Percentiles rank a stretch among this genome's conserved stretches.
Conservation (phyloP, 2,329 filamentous ascomycete genomes). For the Ploettnerulaceae sp. region DNA sequence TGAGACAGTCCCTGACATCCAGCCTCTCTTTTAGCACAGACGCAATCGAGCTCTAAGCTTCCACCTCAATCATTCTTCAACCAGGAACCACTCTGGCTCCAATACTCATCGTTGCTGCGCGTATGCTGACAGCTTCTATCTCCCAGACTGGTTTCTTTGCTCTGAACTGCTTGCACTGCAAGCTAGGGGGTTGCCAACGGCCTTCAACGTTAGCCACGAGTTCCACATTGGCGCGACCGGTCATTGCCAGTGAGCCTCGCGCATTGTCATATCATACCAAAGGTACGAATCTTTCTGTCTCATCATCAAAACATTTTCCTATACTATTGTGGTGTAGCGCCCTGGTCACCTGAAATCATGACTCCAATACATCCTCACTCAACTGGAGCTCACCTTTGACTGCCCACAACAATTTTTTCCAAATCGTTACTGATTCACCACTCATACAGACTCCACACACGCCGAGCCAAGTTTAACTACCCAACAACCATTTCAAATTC, state of each 20-base stretch:
- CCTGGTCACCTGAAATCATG: conserved; percentile 2
- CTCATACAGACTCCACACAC: conserved; percentile 10
- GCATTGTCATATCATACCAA: conserved; percentile 2
- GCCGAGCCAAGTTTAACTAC: conserved; percentile 7
- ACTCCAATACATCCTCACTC: background rate
- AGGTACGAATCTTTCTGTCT: background rate
- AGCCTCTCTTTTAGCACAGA: conserved; percentile 26
- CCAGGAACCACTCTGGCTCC: background rate
- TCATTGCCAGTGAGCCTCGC: conserved; percentile 3
- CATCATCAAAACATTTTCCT: background rate
- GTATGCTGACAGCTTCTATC: conserved; percentile 22
- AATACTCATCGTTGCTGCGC: conserved; percentile 11
- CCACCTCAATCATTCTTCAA: conserved; percentile 11
- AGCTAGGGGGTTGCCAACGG: conserved; percentile 23
- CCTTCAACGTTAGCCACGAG: conserved; percentile 14
- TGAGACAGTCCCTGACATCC: conserved; percentile 26
- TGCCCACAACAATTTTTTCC: conserved; percentile 3
- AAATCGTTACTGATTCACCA: conserved; percentile 7
- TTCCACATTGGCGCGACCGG: conserved; percentile 21
- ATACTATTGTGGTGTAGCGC: background rate
- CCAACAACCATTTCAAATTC: background rate
- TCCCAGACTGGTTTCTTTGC: conserved; percentile 21
- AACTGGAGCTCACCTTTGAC: background rate
- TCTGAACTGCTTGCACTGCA: conserved; percentile 19
- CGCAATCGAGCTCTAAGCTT: conserved; percentile 25